Conservation (phyloP, 805 yeast genomes). For the Wickerhamomyces tratensis region DNA sequence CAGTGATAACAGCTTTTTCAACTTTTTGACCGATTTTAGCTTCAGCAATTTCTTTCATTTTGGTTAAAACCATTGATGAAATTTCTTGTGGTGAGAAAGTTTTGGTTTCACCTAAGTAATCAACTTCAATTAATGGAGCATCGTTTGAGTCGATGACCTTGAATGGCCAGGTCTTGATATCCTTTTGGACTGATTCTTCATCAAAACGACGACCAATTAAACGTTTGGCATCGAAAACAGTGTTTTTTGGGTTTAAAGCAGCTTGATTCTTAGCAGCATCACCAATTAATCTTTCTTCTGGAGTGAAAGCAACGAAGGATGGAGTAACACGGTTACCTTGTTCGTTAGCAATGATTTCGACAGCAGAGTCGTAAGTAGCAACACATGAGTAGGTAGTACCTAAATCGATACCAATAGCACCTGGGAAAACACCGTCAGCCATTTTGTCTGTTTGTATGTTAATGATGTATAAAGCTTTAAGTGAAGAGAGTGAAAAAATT, state of each 20-base stretch:
- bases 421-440: constrained; percentile 99
- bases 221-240: constrained; percentile 78
- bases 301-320: constrained; percentile 72
- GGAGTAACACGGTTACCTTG: constrained; percentile 85
- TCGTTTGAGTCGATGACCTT: constrained; percentile 55
- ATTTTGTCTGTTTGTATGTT: constrained; percentile 29
- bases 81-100: constrained; percentile 68
- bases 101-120: constrained; percentile 60
- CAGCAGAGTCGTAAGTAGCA: constrained; percentile 69
- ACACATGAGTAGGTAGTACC: constrained; percentile 84
- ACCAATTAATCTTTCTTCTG: constrained; percentile 72
- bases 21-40: constrained; percentile 64
- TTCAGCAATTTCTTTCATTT: constrained; percentile 79
- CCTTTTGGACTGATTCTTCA: constrained; percentile 73
- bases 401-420: constrained; percentile 98
- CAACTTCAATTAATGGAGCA: constrained; percentile 62
- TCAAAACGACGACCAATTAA: constrained; percentile 74
- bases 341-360: constrained; percentile 73
- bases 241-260: constrained; percentile 68
- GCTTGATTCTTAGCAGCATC: constrained; percentile 82
- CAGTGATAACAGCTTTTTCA: constrained; percentile 69
- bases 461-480: constrained; percentile 6
- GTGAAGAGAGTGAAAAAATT: constrained; percentile 7
- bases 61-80: constrained; percentile 68
- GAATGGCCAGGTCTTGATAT: constrained; percentile 87